Conservation (phyloP, 495 filamentous ascomycete genomes). For the Daldinia vernicosa region DNA sequence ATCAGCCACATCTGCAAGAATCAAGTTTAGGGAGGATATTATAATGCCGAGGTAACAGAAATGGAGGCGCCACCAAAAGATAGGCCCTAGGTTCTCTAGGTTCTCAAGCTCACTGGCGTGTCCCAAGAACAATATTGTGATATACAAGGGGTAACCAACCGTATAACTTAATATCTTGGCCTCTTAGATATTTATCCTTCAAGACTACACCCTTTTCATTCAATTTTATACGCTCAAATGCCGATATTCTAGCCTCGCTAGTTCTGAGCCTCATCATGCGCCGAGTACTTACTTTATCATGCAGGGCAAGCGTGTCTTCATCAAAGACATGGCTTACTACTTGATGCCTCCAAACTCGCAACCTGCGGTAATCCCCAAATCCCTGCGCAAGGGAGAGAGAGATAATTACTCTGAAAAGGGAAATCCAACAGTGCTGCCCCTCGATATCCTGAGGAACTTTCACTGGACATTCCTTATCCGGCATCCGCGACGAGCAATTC, state of each 20-base stretch:
- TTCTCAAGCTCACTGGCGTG: neutral
- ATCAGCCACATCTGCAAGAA: neutral
- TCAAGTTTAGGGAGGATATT: constrained; percentile 3
- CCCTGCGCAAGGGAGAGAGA: constrained; percentile 71
- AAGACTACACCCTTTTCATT: neutral
- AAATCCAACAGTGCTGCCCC: constrained; percentile 88
- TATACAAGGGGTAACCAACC: neutral
- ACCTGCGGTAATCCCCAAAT: constrained; percentile 75
- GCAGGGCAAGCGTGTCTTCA: constrained; percentile 86
- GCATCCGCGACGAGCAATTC: constrained; percentile 85
- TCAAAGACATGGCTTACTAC: constrained; percentile 97
- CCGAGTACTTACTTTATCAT: constrained; percentile 18
- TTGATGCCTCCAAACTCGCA: constrained; percentile 77
- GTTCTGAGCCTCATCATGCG: constrained; percentile 11
- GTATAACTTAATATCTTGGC: neutral
- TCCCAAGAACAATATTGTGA: neutral
- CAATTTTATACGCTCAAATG: neutral
- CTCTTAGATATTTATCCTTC: neutral
- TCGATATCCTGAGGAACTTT: constrained; percentile 72
- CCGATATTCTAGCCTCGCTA: constrained; percentile 7
- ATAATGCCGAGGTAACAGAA: neutral
- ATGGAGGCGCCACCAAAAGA: neutral
- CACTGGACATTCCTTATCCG: constrained; percentile 98
- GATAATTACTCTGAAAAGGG: constrained; percentile 55
- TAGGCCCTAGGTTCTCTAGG: neutral